Base-by-base conservation (phyloP, 2,329 filamentous ascomycete genomes). In the Chrysosporium keratinophilum region DNA sequence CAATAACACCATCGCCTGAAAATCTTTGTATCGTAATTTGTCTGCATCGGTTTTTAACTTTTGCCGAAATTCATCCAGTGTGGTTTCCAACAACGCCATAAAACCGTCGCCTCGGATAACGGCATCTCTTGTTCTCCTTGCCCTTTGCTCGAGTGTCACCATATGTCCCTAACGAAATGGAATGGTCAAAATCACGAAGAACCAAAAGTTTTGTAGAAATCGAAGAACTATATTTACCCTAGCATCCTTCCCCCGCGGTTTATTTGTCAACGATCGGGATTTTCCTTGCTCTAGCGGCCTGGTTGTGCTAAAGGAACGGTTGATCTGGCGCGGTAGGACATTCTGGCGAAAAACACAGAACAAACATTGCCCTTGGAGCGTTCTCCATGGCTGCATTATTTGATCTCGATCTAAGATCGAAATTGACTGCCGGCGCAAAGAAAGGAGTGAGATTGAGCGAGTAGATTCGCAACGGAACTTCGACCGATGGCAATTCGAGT, bases 381-480 rank as follows among this genome's bases (percentile, higher is more conserved):
- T 61, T 52, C 61, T 62, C 62, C 70, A 68, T 65, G 63, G 59
- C 65, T 65, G 69, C 73, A 76, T 75, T 61, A 65, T 65, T 63
- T 9, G 12, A 15, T 14, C 37, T 41, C 39, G n/a, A 41, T 9
- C n/a, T 9, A 7, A 7, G 15, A 6, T 41, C 6, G 11, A 6
- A 15, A 41, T n/a, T 41, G 39, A 19, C 9, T 17, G 39, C 23
- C 23, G 39, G 19, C 19, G 9, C 39, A 41, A 6, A 15, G 6
- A n/a, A 9, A 9, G 39, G 39, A 41, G 39, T 14, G 39, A 17
- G 11, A 3, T 41, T 6, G 39, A 7, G 23, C 23, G 23, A 28
- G 23, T 28, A 7, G 23, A 28, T 28, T 28, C 23, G 23, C 23
- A 28, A 37, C 35, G 35, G n/a, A 37, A 12, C 35, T 37, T 28